Conservation (phyloP, 106 monocot genomes). For the Chionographis japonica region DNA sequence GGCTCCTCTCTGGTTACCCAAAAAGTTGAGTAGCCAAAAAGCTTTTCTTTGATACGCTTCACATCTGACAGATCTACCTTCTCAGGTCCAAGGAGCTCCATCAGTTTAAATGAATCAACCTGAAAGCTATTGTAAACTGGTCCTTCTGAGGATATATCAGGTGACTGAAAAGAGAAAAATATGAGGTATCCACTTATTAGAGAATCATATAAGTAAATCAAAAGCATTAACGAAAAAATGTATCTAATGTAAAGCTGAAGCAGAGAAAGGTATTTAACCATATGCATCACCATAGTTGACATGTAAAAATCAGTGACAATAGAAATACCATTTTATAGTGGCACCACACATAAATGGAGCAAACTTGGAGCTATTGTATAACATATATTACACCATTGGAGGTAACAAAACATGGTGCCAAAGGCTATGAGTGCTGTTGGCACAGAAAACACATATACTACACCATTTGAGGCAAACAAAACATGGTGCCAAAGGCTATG, state of each 20-base stretch:
- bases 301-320: no score
- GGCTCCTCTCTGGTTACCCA: slow-evolving; percentile 95
- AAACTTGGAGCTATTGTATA: no score
- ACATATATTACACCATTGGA: no score
- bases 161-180: slow-evolving; percentile 28
- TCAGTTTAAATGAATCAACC: slow-evolving; percentile 82
- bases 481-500: no score
- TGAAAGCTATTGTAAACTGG: slow-evolving; percentile 72
- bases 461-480: no score
- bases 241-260: neutral
- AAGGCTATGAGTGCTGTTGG: no score
- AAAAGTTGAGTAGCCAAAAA: slow-evolving; percentile 96
- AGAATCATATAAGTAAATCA: neutral
- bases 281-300: no score
- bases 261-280: no score
- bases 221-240: neutral
- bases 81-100: slow-evolving; percentile 95
- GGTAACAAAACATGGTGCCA: no score
- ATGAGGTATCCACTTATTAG: neutral
- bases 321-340: no score
- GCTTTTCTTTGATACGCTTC: slow-evolving; percentile 84
- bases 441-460: no score
- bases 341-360: no score
- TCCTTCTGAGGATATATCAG: slow-evolving; percentile 42
- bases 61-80: slow-evolving; percentile 91